A percentile compares a stretch with the other conserved stretches of the same genome.
Conservation (phyloP, 2,329 filamentous ascomycete genomes). For the Dactylella cylindrospora region DNA sequence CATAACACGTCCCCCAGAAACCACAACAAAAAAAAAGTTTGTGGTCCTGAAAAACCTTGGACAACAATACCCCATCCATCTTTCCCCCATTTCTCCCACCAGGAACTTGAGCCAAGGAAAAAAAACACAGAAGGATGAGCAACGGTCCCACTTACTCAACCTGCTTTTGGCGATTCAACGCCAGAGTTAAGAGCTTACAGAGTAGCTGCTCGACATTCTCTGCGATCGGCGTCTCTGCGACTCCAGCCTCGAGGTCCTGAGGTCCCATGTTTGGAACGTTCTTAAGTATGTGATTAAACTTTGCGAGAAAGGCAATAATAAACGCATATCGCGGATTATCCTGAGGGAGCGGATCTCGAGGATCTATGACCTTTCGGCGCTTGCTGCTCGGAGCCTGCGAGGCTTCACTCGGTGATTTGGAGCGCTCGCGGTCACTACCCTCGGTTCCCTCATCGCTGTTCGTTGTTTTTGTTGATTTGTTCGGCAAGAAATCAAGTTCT, state of each 20-base stretch:
- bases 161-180: conserved; percentile 96
- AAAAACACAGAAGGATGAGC: not conserved
- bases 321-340: conserved; percentile 59
- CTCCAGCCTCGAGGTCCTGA: conserved; percentile 87
- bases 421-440: conserved; percentile 20
- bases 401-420: conserved; percentile 17
- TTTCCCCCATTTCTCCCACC: too few species aligned
- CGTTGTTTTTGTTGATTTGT: conserved; percentile 12
- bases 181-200: conserved; percentile 81
- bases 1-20: conserved; percentile 2
- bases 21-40: not conserved
- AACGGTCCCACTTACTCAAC: conserved; percentile 73
- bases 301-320: conserved; percentile 95
- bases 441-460: conserved; percentile 18
- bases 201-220: conserved; percentile 84
- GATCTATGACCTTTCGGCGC: conserved; percentile 37
- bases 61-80: too few species aligned
- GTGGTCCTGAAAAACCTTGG: too few species aligned
- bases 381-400: conserved; percentile 36
- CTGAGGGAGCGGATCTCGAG: conserved; percentile 30
- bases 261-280: conserved; percentile 87
- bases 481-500: conserved; percentile 25
- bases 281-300: conserved; percentile 86
- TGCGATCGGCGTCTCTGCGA: conserved; percentile 74
- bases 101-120: not conserved